A percentile compares a stretch with the other conserved stretches of the same genome.
Conservation (phyloP, 129 eudicot species). For the Mikania micrantha region DNA sequence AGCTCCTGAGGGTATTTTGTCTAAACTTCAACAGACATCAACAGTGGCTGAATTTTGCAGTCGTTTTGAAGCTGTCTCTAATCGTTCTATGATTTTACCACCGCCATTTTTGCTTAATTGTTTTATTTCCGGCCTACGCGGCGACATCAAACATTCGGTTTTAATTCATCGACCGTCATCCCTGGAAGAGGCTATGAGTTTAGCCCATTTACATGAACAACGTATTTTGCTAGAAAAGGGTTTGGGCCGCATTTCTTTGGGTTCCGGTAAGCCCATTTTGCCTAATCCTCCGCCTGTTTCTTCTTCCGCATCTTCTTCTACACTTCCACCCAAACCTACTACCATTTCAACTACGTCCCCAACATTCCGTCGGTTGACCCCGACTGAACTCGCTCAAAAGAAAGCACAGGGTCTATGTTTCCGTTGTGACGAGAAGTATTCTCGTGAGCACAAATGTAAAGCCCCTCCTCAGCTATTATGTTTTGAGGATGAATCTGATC, state of each 20-base stretch:
- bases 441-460: not conserved
- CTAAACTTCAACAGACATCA: not conserved
- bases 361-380: not conserved
- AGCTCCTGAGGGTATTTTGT: not conserved
- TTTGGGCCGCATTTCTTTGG: not conserved
- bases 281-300: not conserved
- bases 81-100: not conserved
- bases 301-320: no score
- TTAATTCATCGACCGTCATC: not conserved
- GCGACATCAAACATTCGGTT: not conserved
- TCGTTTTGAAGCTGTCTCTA: not conserved
- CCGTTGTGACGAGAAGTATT: not conserved
- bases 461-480: not conserved
- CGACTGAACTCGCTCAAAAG: not conserved
- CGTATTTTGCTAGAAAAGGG: not conserved
- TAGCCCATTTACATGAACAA: not conserved
- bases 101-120: not conserved
- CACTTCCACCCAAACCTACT: no score
- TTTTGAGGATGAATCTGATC: not conserved
- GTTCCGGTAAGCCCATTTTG: not conserved
- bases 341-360: not conserved
- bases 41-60: not conserved
- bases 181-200: not conserved
- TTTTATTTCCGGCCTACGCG: not conserved
- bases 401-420: not conserved